Base-by-base conservation (phyloP, 2,329 filamentous ascomycete species). In the Juglanconis oblonga region DNA sequence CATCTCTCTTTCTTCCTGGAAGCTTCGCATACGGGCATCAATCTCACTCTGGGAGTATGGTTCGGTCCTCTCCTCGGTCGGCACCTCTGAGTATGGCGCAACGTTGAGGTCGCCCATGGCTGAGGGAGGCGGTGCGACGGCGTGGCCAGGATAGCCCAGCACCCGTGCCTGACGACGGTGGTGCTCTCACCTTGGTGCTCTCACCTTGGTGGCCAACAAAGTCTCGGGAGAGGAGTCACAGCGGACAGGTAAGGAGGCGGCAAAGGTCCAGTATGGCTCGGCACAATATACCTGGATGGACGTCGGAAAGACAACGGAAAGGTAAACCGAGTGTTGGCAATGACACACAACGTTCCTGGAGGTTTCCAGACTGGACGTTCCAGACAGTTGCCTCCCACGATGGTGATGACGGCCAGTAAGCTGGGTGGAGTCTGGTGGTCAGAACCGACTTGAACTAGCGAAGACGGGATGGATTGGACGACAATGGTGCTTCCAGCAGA, bases 31-130 rank as follows among this genome's bases (percentile, higher is more conserved):
- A 17, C 81, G 80, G 32, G 77, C 72, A 54, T 83, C 78, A 64
- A 85, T 77, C 70, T 86, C 82, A 53, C 81, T 79, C 64, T 83
- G 76, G 9, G 83, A 82, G 66, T 85, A 83, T 9, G 82, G 81
- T 72, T 86, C 82, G 51, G 83, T 86, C 71, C 77, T 81, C 73
- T 85, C 82, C 70, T 79, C 61, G 31, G 71, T 68, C 52, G 64
- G 60, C 51, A 66, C 67, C 63, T 64, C 63, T 7, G 59, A 51
- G 10, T 55, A 51, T 38, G 55, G 50, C 55, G 64, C 62, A 17
- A 69, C 65, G 65, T 72, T 77, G 64, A 74, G 71, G 64, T 82
- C 79, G 67, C 74, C 75, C 81, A 84, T 84, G 67, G 67, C 67
- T 58, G 63, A 56, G 66, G 62, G 58, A 58, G 60, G 56, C 47